Evolutionary conservation across 371 early-diverging fungal species (phyloP), one percentile per base, ranked within the genome.

Genomic region (Circinella minor): DNA sequence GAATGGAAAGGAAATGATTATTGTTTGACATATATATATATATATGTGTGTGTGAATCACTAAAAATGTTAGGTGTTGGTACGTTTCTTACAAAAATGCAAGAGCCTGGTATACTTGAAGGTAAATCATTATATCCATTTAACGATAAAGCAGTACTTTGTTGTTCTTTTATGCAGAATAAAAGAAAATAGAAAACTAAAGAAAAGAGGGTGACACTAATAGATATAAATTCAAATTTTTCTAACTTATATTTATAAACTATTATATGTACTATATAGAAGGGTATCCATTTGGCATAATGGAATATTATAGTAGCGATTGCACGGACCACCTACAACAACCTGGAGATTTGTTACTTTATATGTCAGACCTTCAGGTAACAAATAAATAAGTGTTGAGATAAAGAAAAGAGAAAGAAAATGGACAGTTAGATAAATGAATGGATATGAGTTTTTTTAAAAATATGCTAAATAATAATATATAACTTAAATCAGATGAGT

Each of bases 221-320:
- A 27, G 27, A 27, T 27, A 27, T 27, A 27, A 27, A 27, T 27
- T 27, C 27, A 1, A 27, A 27, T 2, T 27, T 27, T 27, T 27
- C 27, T 27, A 27, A 27, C 27, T 27, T 27, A 27, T 27, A 27
- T 27, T 1, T 27, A 27, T 27, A n/a, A n/a, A n/a, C n/a, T n/a
- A 27, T 27, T 27, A 27, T 27, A 27, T 27, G 27, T 27, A 43
- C 43, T 43, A 9, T 43, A 43, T 43, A 20, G 17, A 55, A 67
- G 86, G 84, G 5, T 80, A 74, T 72, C 88, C 88, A 15, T 86
- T 88, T 67, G 86, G 85, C 61, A 77, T 84, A 61, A 77, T 88
- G 83, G 86, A 88, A 48, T 88, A 85, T 63, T 88, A 82, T 55
- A 77, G 74, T 27, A 84, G 81, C 65, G 77, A 80, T 49, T 85